Conservation (phyloP, 2,329 filamentous ascomycete genomes). For the Apiospora malaysiana region DNA sequence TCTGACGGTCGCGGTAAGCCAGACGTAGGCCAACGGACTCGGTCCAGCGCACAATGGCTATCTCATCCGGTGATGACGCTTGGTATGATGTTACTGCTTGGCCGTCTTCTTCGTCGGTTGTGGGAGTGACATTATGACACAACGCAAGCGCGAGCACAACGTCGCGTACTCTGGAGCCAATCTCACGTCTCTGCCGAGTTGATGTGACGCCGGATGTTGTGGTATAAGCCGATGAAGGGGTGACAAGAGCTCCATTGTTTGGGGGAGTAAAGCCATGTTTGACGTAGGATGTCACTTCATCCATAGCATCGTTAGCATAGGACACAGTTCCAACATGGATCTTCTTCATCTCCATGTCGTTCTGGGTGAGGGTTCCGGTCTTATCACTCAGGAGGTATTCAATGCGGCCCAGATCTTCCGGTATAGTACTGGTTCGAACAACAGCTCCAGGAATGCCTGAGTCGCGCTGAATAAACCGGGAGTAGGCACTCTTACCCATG, state of each 20-base stretch:
- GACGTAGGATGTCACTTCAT: constrained; percentile 88
- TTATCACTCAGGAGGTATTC: constrained; percentile 98
- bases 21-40: constrained; percentile 89
- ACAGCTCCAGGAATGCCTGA: constrained; percentile 89
- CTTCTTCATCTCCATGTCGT: constrained; percentile 99
- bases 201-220: constrained; percentile 65
- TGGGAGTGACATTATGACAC: constrained; percentile 97
- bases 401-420: constrained; percentile 92
- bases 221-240: constrained; percentile 74
- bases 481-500: constrained; percentile 96
- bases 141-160: constrained; percentile 90
- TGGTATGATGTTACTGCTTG: constrained; percentile 84
- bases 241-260: constrained; percentile 63
- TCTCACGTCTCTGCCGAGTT: constrained; percentile 88
- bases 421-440: constrained; percentile 95
- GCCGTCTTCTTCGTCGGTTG: constrained; percentile 82
- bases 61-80: constrained; percentile 96
- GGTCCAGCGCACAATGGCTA: constrained; percentile 96
- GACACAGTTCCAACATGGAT: constrained; percentile 98
- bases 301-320: constrained; percentile 98
- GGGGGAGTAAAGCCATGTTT: constrained; percentile 75
- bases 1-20: constrained; percentile 83
- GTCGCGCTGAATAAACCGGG: constrained; percentile 92
- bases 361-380: constrained; percentile 96
- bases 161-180: constrained; percentile 90